Base-by-base conservation (phyloP, 2,329 filamentous ascomycete species). In the Fusarium heterosporum region DNA sequence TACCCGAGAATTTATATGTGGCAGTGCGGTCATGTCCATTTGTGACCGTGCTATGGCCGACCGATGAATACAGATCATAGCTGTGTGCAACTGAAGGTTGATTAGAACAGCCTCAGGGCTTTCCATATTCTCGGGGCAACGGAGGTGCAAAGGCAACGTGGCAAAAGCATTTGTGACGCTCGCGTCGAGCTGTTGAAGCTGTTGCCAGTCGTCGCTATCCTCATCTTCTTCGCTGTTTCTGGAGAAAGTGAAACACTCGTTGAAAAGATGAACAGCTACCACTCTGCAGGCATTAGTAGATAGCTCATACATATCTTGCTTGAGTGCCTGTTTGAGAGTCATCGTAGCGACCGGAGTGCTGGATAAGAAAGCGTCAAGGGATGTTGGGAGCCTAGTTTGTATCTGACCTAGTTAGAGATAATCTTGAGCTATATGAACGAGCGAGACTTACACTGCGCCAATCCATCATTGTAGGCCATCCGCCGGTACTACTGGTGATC, bases 401-500 rank as follows among this genome's bases (percentile, higher is more conserved):
- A 68, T 68, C 64, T 68, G 1, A 7, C 8, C 1, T 0, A 1
- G 13, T 34, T 28, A 50, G 29, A 36, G n/a, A 6, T 40, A 7
- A 30, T 4, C 11, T 0, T 5, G 5, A 12, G 8, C 12, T 3
- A 12, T 7, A 8, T 13, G 0, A 2, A 0, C 3, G 1, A 2
- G 4, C 0, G 5, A 0, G 8, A 29, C 66, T 42, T 22, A 69
- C 66, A 2, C 57, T 69, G 8, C 62, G 63, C 58, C 50, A 86
- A 63, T 96, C 90, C 45, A 96, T 88, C 22, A 87, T 82, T 80
- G 92, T 89, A 0, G 93, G 93, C 93, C 93, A 97, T 1, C 93
- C 93, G 8, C 92, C 95, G n/a, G 91, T 93, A 40, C 94, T 90
- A 71, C 90, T 93, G 4, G 91, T 89, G 78, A 94, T 94, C 39